Evolutionary conservation across 176 grass and related monocot species (phyloP).

Genomic region (Saccharum officinarum): DNA sequence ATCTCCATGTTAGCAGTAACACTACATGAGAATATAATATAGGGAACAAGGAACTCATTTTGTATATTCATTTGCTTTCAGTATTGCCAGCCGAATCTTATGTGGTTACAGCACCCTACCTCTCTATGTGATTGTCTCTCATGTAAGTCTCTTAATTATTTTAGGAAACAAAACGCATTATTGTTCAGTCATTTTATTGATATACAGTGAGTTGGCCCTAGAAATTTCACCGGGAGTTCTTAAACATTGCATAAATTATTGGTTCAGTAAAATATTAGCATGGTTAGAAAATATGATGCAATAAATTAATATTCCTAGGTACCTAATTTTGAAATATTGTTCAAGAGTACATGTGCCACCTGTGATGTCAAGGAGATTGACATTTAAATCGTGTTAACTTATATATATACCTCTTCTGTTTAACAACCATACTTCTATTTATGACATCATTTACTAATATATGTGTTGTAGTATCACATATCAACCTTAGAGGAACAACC

Average conservation of each 20-base stretch:
- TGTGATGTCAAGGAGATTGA: background rate
- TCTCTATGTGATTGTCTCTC: conserved; percentile 81
- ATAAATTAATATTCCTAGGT: background rate
- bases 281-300: background rate
- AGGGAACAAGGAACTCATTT: background rate
- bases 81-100: conserved; percentile 54
- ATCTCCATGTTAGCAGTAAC: background rate
- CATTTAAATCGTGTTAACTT: background rate
- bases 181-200: background rate
- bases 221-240: background rate
- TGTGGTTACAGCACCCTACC: conserved; percentile 79
- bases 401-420: background rate
- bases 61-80: conserved; percentile 24
- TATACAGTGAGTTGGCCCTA: background rate
- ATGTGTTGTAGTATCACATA: background rate
- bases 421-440: background rate
- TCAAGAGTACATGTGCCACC: background rate
- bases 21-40: background rate
- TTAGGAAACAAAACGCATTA: background rate
- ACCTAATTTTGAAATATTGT: background rate
- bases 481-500: background rate
- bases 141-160: conserved; percentile 55
- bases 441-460: too few species aligned
- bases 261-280: background rate
- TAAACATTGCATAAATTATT: background rate